phyloP scores from a whole-genome alignment of 768 basidiomycete genomes.

The Pulveroboletus ravenelii region DNA sequence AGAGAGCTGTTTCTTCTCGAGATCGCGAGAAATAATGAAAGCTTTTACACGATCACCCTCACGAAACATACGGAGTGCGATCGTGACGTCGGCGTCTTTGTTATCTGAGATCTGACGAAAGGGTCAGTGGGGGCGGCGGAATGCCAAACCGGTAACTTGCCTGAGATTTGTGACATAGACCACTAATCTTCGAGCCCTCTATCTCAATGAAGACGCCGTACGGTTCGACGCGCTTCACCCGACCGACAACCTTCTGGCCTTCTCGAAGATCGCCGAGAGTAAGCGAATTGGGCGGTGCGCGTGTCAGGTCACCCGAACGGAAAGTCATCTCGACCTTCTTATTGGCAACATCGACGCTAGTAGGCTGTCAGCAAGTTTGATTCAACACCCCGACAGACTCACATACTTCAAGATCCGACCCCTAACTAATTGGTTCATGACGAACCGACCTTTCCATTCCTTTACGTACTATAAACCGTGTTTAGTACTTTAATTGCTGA shows the following conservation, averaged over 20 bases:
- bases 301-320: constrained; percentile 56
- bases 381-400: background rate
- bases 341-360: constrained; percentile 62
- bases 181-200: constrained; percentile 76
- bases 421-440: constrained; percentile 76
- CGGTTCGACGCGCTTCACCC: constrained; percentile 75
- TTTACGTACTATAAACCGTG: constrained; percentile 68
- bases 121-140: background rate
- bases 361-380: constrained; percentile 6
- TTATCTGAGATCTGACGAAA: constrained; percentile 77
- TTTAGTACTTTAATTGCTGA: constrained; percentile 3
- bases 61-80: constrained; percentile 77
- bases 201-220: constrained; percentile 94
- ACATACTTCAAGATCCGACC: constrained; percentile 78
- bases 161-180: constrained; percentile 93
- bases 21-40: constrained; percentile 65
- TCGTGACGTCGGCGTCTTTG: constrained; percentile 67
- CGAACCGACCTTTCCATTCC: constrained; percentile 87
- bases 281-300: constrained; percentile 33
- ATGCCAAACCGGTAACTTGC: constrained; percentile 35
- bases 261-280: constrained; percentile 56
- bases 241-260: constrained; percentile 78
- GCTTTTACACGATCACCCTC: constrained; percentile 86
- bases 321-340: constrained; percentile 92
- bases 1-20: constrained; percentile 76